Evolutionary conservation across 805 yeast species (phyloP), one percentile per base, ranked within the genome.

Genomic region (Deakozyma indianensis): DNA sequence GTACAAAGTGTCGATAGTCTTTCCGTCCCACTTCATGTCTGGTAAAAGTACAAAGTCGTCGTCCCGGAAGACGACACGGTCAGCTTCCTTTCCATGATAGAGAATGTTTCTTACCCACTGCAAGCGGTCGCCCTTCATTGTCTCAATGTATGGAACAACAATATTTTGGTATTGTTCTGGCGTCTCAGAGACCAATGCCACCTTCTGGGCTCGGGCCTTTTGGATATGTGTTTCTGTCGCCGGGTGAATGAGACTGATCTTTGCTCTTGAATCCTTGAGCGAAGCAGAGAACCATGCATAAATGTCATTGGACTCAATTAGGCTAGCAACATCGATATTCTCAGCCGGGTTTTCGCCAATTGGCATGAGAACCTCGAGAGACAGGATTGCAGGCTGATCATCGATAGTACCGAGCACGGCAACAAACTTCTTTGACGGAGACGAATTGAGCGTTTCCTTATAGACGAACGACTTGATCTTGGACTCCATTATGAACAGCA

Each of bases 21-120:
- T 65, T 2, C 83, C 78, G 59, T 90, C 96, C 98, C 98, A 92
- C 59, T 88, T 88, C 49, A 90, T 84, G 62, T 90, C 96, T 0
- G 97, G 97, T 38, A 88, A 67, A 41, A 92, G 63, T 3, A 87
- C 76, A 56, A 83, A 85, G 20, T 74, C 74, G 24, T 76, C 73
- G 50, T 85, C 81, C 43, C 80, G 77, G 53, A 69, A 72, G 1
- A 87, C 69, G n/a, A 90, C 77, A 20, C 85, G 65, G 27, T 88
- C 96, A 0, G 85, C 71, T 60, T 90, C 98, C 22, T 81, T 85
- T 2, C 88, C 94, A 42, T 83, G 72, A 57, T 71, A 74, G 41
- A 92, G 64, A 45, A 90, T 90, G 55, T 87, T 88, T 49, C 76
- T 68, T 2, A 92, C 96, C 98, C 98, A 90, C 56, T 83, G 75